Evolutionary conservation across 257 asterid species (phyloP).

Genomic region (Schizonepeta tenuifolia): DNA sequence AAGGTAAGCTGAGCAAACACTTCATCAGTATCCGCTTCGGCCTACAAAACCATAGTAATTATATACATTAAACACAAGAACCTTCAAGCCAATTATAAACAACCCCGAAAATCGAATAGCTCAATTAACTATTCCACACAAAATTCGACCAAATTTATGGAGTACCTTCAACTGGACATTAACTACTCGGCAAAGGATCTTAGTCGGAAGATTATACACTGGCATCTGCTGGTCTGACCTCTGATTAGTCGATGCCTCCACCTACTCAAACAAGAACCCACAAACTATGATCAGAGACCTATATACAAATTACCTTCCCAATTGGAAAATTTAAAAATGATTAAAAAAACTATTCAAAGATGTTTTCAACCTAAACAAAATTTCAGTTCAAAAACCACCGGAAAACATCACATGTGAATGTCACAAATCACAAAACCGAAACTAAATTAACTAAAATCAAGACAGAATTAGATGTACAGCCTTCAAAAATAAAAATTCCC

Average conservation of each 20-base stretch:
- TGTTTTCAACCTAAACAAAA: background rate
- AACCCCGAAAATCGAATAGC: slow-evolving; percentile 1
- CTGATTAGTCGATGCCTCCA: slow-evolving; percentile 97
- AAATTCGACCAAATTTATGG: background rate
- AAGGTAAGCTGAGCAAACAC: slow-evolving; percentile 90
- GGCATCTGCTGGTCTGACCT: slow-evolving; percentile 97
- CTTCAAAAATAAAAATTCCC: background rate
- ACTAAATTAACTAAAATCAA: slow-evolving; percentile 12
- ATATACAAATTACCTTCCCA: background rate
- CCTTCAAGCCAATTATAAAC: background rate
- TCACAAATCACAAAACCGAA: background rate
- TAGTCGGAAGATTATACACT: slow-evolving; percentile 78
- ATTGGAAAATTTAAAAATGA: too few species aligned
- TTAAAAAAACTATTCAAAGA: too few species aligned
- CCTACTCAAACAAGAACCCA: slow-evolving; percentile 51
- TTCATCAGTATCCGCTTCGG: slow-evolving; percentile 97
- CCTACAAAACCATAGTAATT: slow-evolving; percentile 50
- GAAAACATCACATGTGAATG: slow-evolving; percentile 7
- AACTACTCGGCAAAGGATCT: slow-evolving; percentile 87
- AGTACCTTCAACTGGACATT: slow-evolving; percentile 82
- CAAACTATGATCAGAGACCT: slow-evolving; percentile 25
- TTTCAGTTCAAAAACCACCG: background rate
- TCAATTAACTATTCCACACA: background rate
- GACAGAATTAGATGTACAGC: slow-evolving; percentile 21
- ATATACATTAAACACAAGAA: background rate